Percentiles rank a stretch among this genome's conserved stretches.
Conservation (phyloP, 176 grass and related monocot species). For the Avena atlantica region DNA sequence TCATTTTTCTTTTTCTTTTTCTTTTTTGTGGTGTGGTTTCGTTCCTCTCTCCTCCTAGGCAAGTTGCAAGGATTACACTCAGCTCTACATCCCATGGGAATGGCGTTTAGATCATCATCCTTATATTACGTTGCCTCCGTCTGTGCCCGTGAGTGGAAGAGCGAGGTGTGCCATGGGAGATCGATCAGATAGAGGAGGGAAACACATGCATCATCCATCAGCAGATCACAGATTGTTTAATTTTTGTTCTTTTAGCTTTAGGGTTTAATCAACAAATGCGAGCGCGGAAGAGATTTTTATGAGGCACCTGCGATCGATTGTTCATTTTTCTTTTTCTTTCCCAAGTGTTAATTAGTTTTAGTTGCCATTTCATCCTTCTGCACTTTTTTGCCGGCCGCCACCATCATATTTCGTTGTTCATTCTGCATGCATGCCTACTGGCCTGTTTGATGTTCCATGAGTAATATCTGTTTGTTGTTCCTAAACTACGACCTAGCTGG, state of each 20-base stretch:
- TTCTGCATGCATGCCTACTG: constrained; percentile 12
- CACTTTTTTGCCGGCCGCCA: not conserved
- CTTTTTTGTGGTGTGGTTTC: constrained; percentile 49
- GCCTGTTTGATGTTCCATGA: not conserved
- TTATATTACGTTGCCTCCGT: constrained; percentile 27
- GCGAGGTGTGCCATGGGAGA: constrained; percentile 45
- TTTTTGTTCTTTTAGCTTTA: constrained; percentile 69
- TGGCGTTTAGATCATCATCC: constrained; percentile 41
- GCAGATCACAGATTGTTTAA: constrained; percentile 49
- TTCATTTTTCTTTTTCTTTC: constrained; percentile 31
- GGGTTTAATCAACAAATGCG: constrained; percentile 66
- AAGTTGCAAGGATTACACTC: constrained; percentile 46
- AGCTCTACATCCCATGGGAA: constrained; percentile 49
- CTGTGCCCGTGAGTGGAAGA: constrained; percentile 49
- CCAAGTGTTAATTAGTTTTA: constrained; percentile 11
- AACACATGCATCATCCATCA: not conserved
- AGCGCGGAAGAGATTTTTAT: constrained; percentile 56
- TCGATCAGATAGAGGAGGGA: constrained; percentile 27
- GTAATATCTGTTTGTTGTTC: not conserved
- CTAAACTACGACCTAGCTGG: not conserved
- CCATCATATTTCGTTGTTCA: not conserved
- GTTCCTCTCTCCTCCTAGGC: constrained; percentile 27
- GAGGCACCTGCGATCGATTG: constrained; percentile 38
- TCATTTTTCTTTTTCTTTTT: constrained; percentile 36
- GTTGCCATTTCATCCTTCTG: not conserved